phyloP scores from a whole-genome alignment of 306 rosid species.

The Calophaca sinica region DNA sequence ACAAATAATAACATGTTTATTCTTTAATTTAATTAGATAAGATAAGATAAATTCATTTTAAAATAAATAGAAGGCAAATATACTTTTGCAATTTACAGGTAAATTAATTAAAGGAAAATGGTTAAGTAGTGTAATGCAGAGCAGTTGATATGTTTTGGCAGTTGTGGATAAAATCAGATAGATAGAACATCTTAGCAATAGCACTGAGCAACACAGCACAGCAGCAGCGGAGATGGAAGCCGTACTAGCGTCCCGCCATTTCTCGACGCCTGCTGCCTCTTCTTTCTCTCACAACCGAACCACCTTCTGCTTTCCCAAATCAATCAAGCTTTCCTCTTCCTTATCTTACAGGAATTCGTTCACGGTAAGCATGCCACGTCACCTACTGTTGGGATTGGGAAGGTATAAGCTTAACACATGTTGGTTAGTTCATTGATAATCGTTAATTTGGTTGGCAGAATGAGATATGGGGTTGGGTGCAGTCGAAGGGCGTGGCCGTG shows the following conservation, averaged over 20 bases:
- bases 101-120: neutral
- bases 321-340: conserved; percentile 56
- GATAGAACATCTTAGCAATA: neutral
- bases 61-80: neutral
- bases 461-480: conserved; percentile 88
- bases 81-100: neutral
- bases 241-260: conserved; percentile 76
- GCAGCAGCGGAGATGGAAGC: conserved; percentile 68
- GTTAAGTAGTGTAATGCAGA: neutral
- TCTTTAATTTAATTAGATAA: too few species aligned
- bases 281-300: conserved; percentile 38
- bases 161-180: conserved; percentile 53
- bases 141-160: neutral
- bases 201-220: neutral
- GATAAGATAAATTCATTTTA: neutral
- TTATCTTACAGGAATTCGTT: conserved; percentile 73
- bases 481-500: conserved; percentile 56
- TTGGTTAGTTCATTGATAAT: neutral
- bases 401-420: neutral
- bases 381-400: neutral
- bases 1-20: too few species aligned
- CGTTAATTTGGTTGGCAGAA: conserved; percentile 55
- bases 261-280: conserved; percentile 52
- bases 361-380: conserved; percentile 61
- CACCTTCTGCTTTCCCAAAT: conserved; percentile 35